Conservation (phyloP, 2,329 filamentous ascomycete genomes). For the Hypoxylon sp. region DNA sequence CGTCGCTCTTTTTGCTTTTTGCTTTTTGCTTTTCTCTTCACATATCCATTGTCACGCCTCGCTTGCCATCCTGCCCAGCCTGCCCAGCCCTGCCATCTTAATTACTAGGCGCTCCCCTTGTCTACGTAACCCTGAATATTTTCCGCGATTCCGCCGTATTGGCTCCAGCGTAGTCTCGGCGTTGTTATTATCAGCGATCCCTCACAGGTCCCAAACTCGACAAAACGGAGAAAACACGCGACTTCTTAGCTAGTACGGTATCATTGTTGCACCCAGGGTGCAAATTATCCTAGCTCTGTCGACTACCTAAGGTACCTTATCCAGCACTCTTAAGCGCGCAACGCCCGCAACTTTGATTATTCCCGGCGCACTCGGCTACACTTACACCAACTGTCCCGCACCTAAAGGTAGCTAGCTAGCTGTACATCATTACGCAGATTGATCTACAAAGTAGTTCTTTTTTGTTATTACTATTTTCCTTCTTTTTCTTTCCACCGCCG, state of each 20-base stretch:
- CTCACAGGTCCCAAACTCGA: constrained; percentile 18
- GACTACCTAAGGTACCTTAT: neutral
- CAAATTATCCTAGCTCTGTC: neutral
- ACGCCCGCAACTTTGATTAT: constrained; percentile 30
- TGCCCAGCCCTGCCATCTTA: constrained; percentile 21
- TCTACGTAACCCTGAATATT: constrained; percentile 23
- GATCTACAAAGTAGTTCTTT: constrained; percentile 1
- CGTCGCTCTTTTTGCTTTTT: neutral
- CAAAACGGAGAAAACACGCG: constrained; percentile 20
- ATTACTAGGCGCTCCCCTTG: constrained; percentile 18
- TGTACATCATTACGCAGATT: constrained; percentile 25
- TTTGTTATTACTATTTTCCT: neutral
- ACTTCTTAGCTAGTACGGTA: constrained; percentile 13
- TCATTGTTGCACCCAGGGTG: constrained; percentile 8
- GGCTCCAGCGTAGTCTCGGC: constrained; percentile 26
- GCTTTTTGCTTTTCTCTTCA: constrained; percentile 1
- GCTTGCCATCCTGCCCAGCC: no score
- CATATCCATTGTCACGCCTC: constrained; percentile 22
- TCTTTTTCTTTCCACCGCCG: neutral
- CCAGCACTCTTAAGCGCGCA: constrained; percentile 14
- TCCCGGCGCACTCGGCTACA: constrained; percentile 34
- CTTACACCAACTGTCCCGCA: constrained; percentile 15
- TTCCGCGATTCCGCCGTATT: constrained; percentile 35
- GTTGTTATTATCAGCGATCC: constrained; percentile 36
- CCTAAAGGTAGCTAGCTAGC: constrained; percentile 20